Percentiles rank a stretch among this genome's conserved stretches.
These are phyloP conservation scores for Thielaviopsis ethacetica DNA, from an alignment of 2,329 filamentous ascomycete genomes.

Conservation along the genomic window DNA sequence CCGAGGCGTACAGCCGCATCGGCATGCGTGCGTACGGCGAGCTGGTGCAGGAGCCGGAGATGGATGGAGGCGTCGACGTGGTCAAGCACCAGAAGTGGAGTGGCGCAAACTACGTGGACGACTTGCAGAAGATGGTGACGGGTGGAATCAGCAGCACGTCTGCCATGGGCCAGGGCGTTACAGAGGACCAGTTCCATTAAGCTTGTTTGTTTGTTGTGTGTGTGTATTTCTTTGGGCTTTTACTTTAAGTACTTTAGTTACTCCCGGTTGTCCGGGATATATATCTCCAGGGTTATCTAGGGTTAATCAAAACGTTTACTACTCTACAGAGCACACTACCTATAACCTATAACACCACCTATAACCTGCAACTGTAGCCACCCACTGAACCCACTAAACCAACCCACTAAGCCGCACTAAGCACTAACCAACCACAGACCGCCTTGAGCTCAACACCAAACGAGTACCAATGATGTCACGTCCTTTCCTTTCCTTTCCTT, in stretches of 20 bases:
- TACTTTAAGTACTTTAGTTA: too few species aligned
- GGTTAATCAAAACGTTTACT: background rate
- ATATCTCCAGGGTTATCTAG: background rate
- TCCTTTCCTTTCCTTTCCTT: too few species aligned
- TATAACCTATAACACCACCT: background rate
- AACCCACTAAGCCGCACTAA: too few species aligned
- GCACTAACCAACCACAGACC: too few species aligned
- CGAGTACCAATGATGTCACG: background rate
- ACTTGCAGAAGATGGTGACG: constrained; percentile 90
- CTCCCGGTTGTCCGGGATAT: background rate
- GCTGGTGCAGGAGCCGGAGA: constrained; percentile 95
- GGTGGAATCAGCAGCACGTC: constrained; percentile 83
- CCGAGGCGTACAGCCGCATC: constrained; percentile 59
- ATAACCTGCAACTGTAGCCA: background rate
- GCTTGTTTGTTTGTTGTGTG: background rate
- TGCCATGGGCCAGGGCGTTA: constrained; percentile 95
- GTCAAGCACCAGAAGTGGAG: constrained; percentile 99
- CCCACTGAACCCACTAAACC: background rate
- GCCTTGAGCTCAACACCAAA: background rate
- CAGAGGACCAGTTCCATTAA: constrained; percentile 83
- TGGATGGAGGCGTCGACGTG: constrained; percentile 76
- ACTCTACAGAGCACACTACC: background rate
- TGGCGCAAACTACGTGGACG: constrained; percentile 87
- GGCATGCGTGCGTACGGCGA: constrained; percentile 97
- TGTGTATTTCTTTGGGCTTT: too few species aligned